Percentiles rank a stretch among this genome's conserved stretches.
Evolutionary conservation across 768 basidiomycete genomes (phyloP).

Genomic region (Calocybe indica): DNA sequence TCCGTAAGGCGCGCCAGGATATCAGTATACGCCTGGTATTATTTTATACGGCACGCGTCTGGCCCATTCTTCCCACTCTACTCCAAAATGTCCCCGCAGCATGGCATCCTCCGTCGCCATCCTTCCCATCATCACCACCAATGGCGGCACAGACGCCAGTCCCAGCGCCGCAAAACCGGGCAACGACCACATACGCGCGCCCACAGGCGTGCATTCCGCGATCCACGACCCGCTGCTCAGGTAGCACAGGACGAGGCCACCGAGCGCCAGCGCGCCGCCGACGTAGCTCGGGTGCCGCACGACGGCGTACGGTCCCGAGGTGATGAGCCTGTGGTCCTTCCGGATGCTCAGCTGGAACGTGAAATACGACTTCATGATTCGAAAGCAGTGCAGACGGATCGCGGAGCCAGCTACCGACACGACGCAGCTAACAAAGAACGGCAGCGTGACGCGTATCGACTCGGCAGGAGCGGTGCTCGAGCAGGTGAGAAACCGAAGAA

Average conservation of each 20-base stretch:
- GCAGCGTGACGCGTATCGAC: no score
- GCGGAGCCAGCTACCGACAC: not conserved
- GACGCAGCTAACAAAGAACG: no score
- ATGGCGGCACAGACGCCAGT: no score
- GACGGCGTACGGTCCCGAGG: constrained; percentile 17
- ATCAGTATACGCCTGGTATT: constrained; percentile 21
- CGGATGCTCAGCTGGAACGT: constrained; percentile 28
- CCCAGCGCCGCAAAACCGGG: no score
- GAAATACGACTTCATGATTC: constrained; percentile 7
- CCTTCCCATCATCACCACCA: constrained; percentile 19
- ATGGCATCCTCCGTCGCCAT: constrained; percentile 28
- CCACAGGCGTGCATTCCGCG: not conserved
- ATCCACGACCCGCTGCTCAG: constrained; percentile 11
- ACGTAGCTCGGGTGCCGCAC: constrained; percentile 26
- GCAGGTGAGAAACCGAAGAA: no score
- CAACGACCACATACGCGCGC: not conserved
- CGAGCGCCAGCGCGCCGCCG: constrained; percentile 11
- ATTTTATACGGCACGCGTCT: constrained; percentile 22
- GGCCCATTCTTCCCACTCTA: constrained; percentile 21
- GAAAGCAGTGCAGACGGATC: constrained; percentile 7
- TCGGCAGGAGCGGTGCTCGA: no score
- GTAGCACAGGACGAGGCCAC: constrained; percentile 13
- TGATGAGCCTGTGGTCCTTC: constrained; percentile 19
- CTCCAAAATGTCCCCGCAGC: constrained; percentile 20
- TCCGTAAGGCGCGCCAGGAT: no score